Conservation (phyloP, 768 basidiomycete genomes). For the Trametes punicea region DNA sequence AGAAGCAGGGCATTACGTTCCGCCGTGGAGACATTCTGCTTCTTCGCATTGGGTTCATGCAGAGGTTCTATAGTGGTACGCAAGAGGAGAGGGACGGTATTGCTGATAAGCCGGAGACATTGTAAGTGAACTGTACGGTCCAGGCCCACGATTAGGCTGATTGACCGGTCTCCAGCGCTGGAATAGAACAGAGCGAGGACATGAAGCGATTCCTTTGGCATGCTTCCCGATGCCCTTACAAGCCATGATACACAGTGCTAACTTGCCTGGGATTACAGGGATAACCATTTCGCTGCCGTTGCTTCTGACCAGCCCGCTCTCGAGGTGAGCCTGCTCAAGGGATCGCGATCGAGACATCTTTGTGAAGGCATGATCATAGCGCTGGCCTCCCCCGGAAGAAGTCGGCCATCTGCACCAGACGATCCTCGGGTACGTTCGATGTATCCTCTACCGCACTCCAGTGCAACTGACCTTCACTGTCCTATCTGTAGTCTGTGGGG, state of each 20-base stretch:
- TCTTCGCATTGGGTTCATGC: constrained; percentile 59
- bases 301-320: constrained; percentile 67
- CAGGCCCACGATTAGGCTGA: not conserved
- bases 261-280: constrained; percentile 36
- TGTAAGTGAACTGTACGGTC: constrained; percentile 50
- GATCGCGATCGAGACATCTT: not conserved
- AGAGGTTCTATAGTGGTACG: constrained; percentile 45
- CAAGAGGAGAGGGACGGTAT: constrained; percentile 46
- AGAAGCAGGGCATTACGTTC: constrained; percentile 55
- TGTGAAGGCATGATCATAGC: constrained; percentile 33
- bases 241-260: no score
- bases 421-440: constrained; percentile 8
- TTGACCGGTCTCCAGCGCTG: constrained; percentile 42
- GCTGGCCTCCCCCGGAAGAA: constrained; percentile 51
- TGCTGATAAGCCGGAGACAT: constrained; percentile 42
- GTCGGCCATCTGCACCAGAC: constrained; percentile 26
- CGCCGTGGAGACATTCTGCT: constrained; percentile 59
- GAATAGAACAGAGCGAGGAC: constrained; percentile 64
- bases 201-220: constrained; percentile 76
- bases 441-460: no score
- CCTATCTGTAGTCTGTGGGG: constrained; percentile 62
- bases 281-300: constrained; percentile 70
- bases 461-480: not conserved
- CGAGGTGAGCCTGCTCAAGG: constrained; percentile 39
- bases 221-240: no score